Base-by-base conservation (phyloP, 2,329 filamentous ascomycete genomes). In the Aspergillus arachidicola region DNA sequence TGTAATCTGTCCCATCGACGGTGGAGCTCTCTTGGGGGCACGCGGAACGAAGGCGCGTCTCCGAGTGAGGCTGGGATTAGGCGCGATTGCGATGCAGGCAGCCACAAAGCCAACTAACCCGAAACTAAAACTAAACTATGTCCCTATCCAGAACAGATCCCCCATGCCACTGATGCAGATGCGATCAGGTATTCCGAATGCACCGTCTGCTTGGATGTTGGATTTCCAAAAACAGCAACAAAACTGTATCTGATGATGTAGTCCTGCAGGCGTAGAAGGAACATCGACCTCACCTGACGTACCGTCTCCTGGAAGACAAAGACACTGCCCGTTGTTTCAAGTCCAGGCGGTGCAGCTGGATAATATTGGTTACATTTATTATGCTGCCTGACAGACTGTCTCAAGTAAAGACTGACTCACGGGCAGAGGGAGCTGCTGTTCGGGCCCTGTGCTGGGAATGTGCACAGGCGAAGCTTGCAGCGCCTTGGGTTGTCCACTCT, bases 1-100 rank as follows among this genome's bases (percentile, higher is more conserved):
- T 53, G 58, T 62, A 59, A 57, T 55, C 57, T 21, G 53, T 53
- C 16, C 32, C 21, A 32, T 55, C 32, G 38, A 34, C 23, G 21
- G 61, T 62, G 61, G 61, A 62, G 14, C 55, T 56, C 48, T 34
- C 36, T 41, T 48, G 23, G 50, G 41, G 36, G 60, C 63, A 64
- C 61, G 56, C 69, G 69, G 69, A 71, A 71, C 36, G 55, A 67
- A 56, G 59, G 69, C 64, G 64, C 66, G 66, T 70, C 69, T 70
- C 69, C 68, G 69, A 68, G 65, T 66, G 67, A 69, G 65, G 65
- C 68, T 69, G 68, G 65, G 51, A 55, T 67, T 62, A 64, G 62
- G 63, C 66, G 61, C 62, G 63, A 62, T 58, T 57, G 62, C 57
- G 57, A 63, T 61, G 61, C 64, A 69, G 68, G 65, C 67, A 66